phyloP scores from a whole-genome alignment of 257 asterid genomes.

The Nicotiana attenuata region DNA sequence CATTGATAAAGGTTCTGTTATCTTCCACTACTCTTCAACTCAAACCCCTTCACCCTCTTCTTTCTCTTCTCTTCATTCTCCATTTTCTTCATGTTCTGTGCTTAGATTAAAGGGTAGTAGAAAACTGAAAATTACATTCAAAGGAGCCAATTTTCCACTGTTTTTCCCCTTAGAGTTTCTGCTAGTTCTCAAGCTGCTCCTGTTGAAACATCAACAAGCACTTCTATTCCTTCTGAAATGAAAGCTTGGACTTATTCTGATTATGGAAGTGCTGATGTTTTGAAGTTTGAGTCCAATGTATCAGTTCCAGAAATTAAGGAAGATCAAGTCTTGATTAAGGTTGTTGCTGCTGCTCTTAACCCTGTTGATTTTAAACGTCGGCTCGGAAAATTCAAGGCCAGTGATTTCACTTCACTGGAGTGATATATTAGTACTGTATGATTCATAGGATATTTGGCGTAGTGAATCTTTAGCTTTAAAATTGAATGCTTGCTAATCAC shows the following conservation, averaged over 20 bases:
- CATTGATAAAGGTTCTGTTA: constrained; percentile 15
- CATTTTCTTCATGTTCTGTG: neutral
- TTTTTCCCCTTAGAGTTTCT: constrained; percentile 22
- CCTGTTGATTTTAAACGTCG: constrained; percentile 87
- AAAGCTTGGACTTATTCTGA: constrained; percentile 79
- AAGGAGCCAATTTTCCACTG: constrained; percentile 1
- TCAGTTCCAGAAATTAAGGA: constrained; percentile 59
- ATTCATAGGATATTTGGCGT: no score
- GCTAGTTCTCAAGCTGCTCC: constrained; percentile 63
- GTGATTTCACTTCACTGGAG: constrained; percentile 33
- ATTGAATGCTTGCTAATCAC: no score
- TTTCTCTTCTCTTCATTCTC: constrained; percentile 12
- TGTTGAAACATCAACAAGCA: constrained; percentile 30
- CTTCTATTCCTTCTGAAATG: constrained; percentile 61
- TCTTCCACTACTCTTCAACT: constrained; percentile 53
- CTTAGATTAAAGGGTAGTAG: constrained; percentile 13
- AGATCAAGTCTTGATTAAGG: constrained; percentile 18
- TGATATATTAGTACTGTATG: no score
- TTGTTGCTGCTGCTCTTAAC: constrained; percentile 81
- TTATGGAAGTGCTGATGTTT: constrained; percentile 68
- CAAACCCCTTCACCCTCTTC: constrained; percentile 21
- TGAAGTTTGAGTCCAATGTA: constrained; percentile 55
- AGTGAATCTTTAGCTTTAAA: no score
- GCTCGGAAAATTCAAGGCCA: constrained; percentile 71
- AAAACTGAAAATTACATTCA: constrained; percentile 7